Percentiles rank a stretch among this genome's conserved stretches.
These are phyloP conservation scores for Graphiopsis chlorocephala DNA, from an alignment of 2,329 filamentous ascomycete genomes.

Conservation along the genomic window DNA sequence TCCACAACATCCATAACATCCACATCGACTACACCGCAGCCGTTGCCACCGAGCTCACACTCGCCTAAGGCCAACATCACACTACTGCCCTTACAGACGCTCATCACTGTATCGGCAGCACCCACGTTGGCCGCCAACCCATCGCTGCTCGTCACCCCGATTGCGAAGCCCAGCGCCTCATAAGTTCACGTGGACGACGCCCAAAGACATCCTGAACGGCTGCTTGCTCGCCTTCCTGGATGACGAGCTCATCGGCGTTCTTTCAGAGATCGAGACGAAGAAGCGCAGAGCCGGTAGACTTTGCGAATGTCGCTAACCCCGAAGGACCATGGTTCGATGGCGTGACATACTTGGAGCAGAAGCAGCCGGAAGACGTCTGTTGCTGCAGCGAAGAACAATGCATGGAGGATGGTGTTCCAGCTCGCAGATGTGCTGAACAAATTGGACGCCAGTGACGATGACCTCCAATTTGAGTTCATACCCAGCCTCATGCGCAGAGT, in stretches of 20 bases:
- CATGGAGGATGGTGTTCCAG: conserved; percentile 59
- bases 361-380: conserved; percentile 55
- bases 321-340: conserved; percentile 66
- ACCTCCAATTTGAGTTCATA: conserved; percentile 57
- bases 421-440: conserved; percentile 57
- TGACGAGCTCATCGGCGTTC: conserved; percentile 41
- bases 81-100: neutral
- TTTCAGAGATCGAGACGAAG: conserved; percentile 37
- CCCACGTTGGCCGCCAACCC: conserved; percentile 36
- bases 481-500: conserved; percentile 29
- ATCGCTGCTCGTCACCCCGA: conserved; percentile 28
- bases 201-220: conserved; percentile 38
- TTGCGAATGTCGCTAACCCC: conserved; percentile 50
- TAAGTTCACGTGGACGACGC: conserved; percentile 50
- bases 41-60: conserved; percentile 44
- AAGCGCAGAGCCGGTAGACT: conserved; percentile 36
- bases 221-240: conserved; percentile 47
- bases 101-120: conserved; percentile 33
- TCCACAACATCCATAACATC: conserved; percentile 53
- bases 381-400: conserved; percentile 52
- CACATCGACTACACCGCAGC: conserved; percentile 44
- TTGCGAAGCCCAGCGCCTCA: conserved; percentile 36
- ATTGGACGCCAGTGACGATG: conserved; percentile 51
- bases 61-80: conserved; percentile 48
- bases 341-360: conserved; percentile 56